A percentile compares a stretch with the other conserved stretches of the same genome.
Conservation (phyloP, 148 eudicot genomes). For the Rhododendron kiyosumense region DNA sequence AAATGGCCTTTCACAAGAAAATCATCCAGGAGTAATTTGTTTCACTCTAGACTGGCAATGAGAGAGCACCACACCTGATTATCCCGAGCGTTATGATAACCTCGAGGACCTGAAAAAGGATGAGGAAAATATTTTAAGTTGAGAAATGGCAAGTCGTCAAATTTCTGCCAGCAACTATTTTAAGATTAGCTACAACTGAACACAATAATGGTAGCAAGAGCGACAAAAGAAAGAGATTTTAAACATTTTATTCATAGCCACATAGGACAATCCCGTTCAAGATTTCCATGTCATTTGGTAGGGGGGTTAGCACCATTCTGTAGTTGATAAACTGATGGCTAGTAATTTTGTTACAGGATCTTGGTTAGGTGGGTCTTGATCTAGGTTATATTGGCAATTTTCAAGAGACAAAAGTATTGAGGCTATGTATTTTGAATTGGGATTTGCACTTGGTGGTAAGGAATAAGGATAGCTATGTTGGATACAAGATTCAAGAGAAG, state of each 20-base stretch:
- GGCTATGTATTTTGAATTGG: neutral
- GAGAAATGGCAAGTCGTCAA: neutral
- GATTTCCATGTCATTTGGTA: neutral
- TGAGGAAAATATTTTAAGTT: neutral
- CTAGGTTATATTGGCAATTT: neutral
- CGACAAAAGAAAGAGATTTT: neutral
- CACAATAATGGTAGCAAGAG: neutral
- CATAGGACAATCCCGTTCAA: neutral
- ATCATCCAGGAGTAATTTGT: constrained; percentile 4
- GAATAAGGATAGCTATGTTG: neutral
- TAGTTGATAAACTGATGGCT: neutral
- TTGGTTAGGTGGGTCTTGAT: neutral
- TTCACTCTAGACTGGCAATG: constrained; percentile 4
- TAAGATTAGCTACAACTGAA: neutral
- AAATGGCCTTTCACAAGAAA: neutral
- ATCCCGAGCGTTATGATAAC: constrained; percentile 60
- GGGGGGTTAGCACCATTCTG: neutral
- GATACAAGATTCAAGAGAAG: neutral
- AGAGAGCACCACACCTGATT: constrained; percentile 48
- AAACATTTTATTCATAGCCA: neutral
- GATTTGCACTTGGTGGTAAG: neutral
- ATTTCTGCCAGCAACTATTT: neutral
- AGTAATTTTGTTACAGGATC: neutral
- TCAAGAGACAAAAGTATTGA: neutral
- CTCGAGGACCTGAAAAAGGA: constrained; percentile 62